phyloP scores from a whole-genome alignment of 2,329 filamentous ascomycete species.

The Colletotrichum noveboracense region DNA sequence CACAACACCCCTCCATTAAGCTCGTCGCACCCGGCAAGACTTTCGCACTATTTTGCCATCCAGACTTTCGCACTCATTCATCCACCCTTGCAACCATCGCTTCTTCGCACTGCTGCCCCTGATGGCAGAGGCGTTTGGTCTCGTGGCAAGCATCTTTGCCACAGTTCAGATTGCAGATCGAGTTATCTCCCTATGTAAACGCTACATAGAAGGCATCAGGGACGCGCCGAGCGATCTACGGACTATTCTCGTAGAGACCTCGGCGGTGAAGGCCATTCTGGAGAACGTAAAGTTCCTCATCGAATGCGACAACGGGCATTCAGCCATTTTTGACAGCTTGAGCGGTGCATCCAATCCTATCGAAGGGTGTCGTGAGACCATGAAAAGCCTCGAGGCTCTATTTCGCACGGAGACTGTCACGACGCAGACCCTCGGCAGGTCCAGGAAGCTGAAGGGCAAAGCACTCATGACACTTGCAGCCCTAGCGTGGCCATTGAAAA shows the following conservation, averaged over 20 bases:
- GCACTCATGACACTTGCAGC: accelerated
- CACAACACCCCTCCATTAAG: background rate
- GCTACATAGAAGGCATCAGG: background rate
- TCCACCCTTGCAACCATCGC: too few relatives aligned
- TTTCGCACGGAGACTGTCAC: background rate
- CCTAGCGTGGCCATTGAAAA: background rate
- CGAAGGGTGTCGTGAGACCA: background rate
- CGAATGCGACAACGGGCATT: background rate
- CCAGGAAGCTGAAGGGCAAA: background rate
- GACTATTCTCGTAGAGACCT: background rate
- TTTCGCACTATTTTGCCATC: too few relatives aligned
- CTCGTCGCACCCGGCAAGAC: too few relatives aligned
- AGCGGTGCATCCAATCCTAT: background rate
- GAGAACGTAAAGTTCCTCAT: background rate
- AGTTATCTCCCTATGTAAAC: background rate
- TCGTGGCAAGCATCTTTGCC: background rate
- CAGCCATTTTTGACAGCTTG: background rate
- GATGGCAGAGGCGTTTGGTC: background rate
- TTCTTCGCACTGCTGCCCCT: too few relatives aligned
- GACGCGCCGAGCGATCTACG: background rate
- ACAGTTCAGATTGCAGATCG: background rate
- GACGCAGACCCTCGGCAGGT: accelerated
- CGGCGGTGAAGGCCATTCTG: accelerated
- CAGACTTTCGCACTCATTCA: too few relatives aligned
- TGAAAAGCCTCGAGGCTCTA: background rate